Evolutionary conservation across 768 basidiomycete genomes (phyloP).

Genomic region (Chlorophyllum brunneum): DNA sequence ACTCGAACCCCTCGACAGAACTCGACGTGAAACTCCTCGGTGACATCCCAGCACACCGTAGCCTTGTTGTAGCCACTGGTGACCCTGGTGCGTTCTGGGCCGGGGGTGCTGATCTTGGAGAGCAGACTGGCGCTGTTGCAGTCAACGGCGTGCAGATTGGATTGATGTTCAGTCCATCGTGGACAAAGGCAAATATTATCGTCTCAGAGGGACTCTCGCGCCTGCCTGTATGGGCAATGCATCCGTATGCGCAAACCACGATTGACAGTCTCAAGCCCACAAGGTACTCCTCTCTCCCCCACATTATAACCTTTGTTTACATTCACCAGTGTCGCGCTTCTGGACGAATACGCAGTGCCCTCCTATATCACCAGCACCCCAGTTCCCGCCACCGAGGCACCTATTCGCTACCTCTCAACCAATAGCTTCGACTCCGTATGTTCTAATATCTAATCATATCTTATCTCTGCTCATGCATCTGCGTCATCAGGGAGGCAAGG

Average conservation of each 20-base stretch:
- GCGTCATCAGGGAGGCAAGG: slow-evolving; percentile 32
- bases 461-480: too few relatives aligned
- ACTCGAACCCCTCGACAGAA: slow-evolving; percentile 14
- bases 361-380: slow-evolving; percentile 39
- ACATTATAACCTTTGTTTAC: too few relatives aligned
- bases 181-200: slow-evolving; percentile 43
- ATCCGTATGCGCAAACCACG: slow-evolving; percentile 40
- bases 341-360: slow-evolving; percentile 51
- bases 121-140: slow-evolving; percentile 42
- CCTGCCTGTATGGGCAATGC: slow-evolving; percentile 49
- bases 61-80: slow-evolving; percentile 44
- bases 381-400: slow-evolving; percentile 37
- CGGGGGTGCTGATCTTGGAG: slow-evolving; percentile 44
- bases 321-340: slow-evolving; percentile 46
- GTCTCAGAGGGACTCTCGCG: slow-evolving; percentile 48
- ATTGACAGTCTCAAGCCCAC: slow-evolving; percentile 41
- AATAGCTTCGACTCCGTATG: slow-evolving; percentile 20
- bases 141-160: slow-evolving; percentile 48
- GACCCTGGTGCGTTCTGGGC: slow-evolving; percentile 49
- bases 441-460: slow-evolving; percentile 13
- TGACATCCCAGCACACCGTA: slow-evolving; percentile 21
- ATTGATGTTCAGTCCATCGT: slow-evolving; percentile 43
- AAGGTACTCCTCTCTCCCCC: too few relatives aligned
- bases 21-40: slow-evolving; percentile 37
- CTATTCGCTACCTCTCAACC: slow-evolving; percentile 49